Conservation (phyloP, 2,329 filamentous ascomycete species). For the Bipolaris zeicola region DNA sequence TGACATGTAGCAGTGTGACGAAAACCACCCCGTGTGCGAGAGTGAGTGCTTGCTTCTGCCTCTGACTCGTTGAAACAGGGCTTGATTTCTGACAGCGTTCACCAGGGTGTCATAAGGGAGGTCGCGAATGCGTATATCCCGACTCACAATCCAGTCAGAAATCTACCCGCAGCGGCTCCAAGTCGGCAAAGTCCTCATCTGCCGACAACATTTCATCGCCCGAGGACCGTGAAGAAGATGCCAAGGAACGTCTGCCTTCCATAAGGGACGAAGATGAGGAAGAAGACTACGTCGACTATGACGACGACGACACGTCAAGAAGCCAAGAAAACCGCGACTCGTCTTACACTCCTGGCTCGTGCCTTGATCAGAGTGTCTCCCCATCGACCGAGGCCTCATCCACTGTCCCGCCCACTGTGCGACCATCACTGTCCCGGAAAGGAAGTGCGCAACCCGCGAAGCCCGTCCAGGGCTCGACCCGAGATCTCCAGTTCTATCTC, state of each 20-base stretch:
- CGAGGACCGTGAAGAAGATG: slow-evolving; percentile 55
- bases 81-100: slow-evolving; percentile 26
- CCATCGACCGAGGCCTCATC: slow-evolving; percentile 58
- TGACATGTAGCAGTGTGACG: slow-evolving; percentile 73
- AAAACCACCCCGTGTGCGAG: slow-evolving; percentile 84
- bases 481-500: slow-evolving; percentile 78
- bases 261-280: slow-evolving; percentile 56
- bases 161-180: slow-evolving; percentile 54
- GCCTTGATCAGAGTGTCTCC: slow-evolving; percentile 56
- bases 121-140: slow-evolving; percentile 88
- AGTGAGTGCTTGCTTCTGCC: slow-evolving; percentile 51
- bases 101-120: slow-evolving; percentile 85
- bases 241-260: slow-evolving; percentile 47
- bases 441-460: slow-evolving; percentile 40
- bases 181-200: slow-evolving; percentile 50
- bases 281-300: slow-evolving; percentile 44
- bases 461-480: slow-evolving; percentile 53
- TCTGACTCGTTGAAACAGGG: slow-evolving; percentile 7
- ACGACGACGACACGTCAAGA: slow-evolving; percentile 26
- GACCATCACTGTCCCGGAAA: slow-evolving; percentile 42
- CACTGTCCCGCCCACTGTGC: slow-evolving; percentile 30
- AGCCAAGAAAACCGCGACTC: slow-evolving; percentile 41
- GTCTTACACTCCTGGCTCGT: slow-evolving; percentile 48
- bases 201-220: slow-evolving; percentile 58
- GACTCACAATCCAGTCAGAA: slow-evolving; percentile 65